Evolutionary conservation across 768 basidiomycete species (phyloP).

Genomic region (Tricholoma hemisulphureum): DNA sequence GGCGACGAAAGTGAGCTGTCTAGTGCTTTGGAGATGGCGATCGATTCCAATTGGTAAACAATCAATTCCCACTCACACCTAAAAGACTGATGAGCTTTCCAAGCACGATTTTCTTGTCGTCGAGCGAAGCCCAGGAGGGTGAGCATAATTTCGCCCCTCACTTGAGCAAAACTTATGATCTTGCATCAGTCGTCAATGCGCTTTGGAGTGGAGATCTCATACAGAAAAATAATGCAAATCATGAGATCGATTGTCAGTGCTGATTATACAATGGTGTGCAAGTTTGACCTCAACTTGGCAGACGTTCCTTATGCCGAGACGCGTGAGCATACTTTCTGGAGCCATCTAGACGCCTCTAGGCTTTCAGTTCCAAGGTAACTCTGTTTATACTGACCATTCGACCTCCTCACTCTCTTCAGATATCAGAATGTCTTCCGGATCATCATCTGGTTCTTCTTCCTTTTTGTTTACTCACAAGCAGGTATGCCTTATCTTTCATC

Average conservation of each 20-base stretch:
- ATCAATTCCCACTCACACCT: neutral
- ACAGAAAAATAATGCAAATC: slow-evolving; percentile 70
- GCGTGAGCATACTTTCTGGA: slow-evolving; percentile 57
- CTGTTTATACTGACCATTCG: neutral
- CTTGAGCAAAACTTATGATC: neutral
- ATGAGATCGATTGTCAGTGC: slow-evolving; percentile 74
- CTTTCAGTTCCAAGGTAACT: slow-evolving; percentile 73
- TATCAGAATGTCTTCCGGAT: slow-evolving; percentile 88
- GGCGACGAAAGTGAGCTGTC: slow-evolving; percentile 72
- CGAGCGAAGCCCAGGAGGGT: slow-evolving; percentile 83
- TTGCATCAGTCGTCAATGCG: slow-evolving; percentile 62
- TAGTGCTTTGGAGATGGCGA: slow-evolving; percentile 86
- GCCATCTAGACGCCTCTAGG: slow-evolving; percentile 72
- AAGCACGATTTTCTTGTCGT: slow-evolving; percentile 83
- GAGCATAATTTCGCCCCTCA: slow-evolving; percentile 12
- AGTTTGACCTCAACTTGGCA: slow-evolving; percentile 24
- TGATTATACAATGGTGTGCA: neutral
- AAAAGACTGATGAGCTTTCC: neutral
- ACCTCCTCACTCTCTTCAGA: slow-evolving; percentile 30
- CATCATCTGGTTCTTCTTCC: slow-evolving; percentile 72
- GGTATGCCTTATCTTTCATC: slow-evolving; percentile 41
- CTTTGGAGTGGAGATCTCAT: slow-evolving; percentile 84
- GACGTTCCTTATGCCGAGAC: slow-evolving; percentile 67
- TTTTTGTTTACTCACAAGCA: slow-evolving; percentile 80
- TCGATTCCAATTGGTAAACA: slow-evolving; percentile 81